Evolutionary conservation across 2,329 filamentous ascomycete species (phyloP).

Genomic region (Shiraia sp.): DNA sequence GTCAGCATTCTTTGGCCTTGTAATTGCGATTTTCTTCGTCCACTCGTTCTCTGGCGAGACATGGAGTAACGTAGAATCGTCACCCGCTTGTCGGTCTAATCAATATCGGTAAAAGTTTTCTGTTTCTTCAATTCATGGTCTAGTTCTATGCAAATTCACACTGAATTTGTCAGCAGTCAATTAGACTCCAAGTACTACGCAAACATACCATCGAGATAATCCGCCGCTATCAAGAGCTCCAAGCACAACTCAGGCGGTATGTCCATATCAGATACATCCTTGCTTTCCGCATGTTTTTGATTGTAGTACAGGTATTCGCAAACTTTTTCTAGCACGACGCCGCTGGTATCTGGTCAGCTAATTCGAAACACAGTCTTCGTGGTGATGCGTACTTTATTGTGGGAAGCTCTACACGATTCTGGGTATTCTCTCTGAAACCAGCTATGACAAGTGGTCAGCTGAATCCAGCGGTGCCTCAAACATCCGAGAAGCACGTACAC

Average conservation of each 20-base stretch:
- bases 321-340: slow-evolving; percentile 75
- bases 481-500: slow-evolving; percentile 51
- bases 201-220: slow-evolving; percentile 62
- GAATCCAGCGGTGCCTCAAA: background rate
- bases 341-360: slow-evolving; percentile 53
- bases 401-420: slow-evolving; percentile 67
- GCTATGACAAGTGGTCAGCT: slow-evolving; percentile 47
- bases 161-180: background rate
- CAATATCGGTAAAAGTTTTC: too few species aligned
- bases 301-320: slow-evolving; percentile 85
- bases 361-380: background rate
- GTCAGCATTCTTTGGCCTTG: too few species aligned
- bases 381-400: slow-evolving; percentile 68
- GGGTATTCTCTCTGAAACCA: slow-evolving; percentile 67
- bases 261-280: slow-evolving; percentile 79
- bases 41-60: too few species aligned
- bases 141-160: background rate
- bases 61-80: too few species aligned
- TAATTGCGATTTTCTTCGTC: too few species aligned
- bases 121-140: too few species aligned
- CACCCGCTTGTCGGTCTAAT: too few species aligned
- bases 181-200: background rate
- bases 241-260: slow-evolving; percentile 78
- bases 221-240: slow-evolving; percentile 75
- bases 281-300: slow-evolving; percentile 70